Percentiles rank a stretch among this genome's conserved stretches.
Evolutionary conservation across 345 rosid species (phyloP).

Genomic region (Syzygium jambos): DNA sequence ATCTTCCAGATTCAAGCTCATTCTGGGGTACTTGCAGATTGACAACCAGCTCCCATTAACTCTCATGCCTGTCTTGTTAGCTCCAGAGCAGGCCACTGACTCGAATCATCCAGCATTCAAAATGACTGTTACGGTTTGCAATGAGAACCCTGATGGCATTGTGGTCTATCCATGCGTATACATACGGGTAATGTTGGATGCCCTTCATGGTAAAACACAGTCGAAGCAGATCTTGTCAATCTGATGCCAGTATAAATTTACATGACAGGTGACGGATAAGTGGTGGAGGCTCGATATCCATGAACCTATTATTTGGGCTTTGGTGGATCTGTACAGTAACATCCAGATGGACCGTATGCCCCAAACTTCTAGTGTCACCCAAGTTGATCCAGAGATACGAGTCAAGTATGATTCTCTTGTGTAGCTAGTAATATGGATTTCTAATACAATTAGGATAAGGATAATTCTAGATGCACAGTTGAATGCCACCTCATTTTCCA

Average conservation of each 20-base stretch:
- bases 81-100: slow-evolving; percentile 70
- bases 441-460: neutral
- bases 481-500: neutral
- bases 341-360: slow-evolving; percentile 79
- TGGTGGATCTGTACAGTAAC: slow-evolving; percentile 64
- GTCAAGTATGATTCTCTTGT: slow-evolving; percentile 41
- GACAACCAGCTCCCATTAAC: slow-evolving; percentile 96
- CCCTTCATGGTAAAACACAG: neutral
- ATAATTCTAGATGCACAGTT: neutral
- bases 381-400: slow-evolving; percentile 96
- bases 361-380: slow-evolving; percentile 52
- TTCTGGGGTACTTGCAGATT: slow-evolving; percentile 76
- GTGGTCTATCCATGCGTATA: slow-evolving; percentile 83
- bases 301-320: slow-evolving; percentile 97
- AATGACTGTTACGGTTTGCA: slow-evolving; percentile 74
- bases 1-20: slow-evolving; percentile 81
- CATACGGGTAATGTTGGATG: slow-evolving; percentile 57
- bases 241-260: neutral
- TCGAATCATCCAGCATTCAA: slow-evolving; percentile 84
- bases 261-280: slow-evolving; percentile 67
- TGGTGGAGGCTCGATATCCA: slow-evolving; percentile 86
- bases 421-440: neutral
- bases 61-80: slow-evolving; percentile 85
- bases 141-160: slow-evolving; percentile 68
- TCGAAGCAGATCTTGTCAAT: neutral